Conservation (phyloP, 2,329 filamentous ascomycete genomes). For the Lachnellula subtilissima region DNA sequence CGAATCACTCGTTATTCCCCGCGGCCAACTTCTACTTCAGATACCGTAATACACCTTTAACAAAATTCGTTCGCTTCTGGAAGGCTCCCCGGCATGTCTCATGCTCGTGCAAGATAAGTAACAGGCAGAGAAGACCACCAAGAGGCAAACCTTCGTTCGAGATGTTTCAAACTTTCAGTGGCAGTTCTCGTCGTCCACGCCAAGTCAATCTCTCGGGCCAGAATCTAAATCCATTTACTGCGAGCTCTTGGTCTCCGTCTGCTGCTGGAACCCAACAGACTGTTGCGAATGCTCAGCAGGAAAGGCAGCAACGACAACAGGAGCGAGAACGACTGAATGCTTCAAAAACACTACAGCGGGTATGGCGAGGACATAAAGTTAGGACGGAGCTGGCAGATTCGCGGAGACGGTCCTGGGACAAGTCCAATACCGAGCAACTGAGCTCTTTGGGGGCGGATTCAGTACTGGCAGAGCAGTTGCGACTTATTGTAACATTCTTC, state of each 20-base stretch:
- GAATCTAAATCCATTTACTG: conserved; percentile 72
- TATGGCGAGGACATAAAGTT: conserved; percentile 73
- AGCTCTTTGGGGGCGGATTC: conserved; percentile 24
- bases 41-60: neutral
- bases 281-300: conserved; percentile 80
- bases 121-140: conserved; percentile 6
- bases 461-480: conserved; percentile 39
- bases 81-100: conserved; percentile 20
- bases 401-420: conserved; percentile 61
- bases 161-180: conserved; percentile 93
- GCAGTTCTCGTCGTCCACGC: conserved; percentile 75
- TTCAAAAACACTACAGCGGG: conserved; percentile 66
- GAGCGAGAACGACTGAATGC: conserved; percentile 76
- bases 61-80: neutral
- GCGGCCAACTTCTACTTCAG: neutral
- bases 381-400: conserved; percentile 53
- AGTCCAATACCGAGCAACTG: conserved; percentile 41
- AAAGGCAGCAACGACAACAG: conserved; percentile 72
- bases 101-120: conserved; percentile 17
- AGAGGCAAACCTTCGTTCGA: conserved; percentile 21
- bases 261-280: conserved; percentile 67
- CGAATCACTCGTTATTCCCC: no score
- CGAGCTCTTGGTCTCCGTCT: conserved; percentile 52
- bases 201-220: conserved; percentile 94
- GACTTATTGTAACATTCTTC: conserved; percentile 48